Base-by-base conservation (phyloP, 1,284 basidiomycete genomes). In the Melampsora larici-populina region DNA sequence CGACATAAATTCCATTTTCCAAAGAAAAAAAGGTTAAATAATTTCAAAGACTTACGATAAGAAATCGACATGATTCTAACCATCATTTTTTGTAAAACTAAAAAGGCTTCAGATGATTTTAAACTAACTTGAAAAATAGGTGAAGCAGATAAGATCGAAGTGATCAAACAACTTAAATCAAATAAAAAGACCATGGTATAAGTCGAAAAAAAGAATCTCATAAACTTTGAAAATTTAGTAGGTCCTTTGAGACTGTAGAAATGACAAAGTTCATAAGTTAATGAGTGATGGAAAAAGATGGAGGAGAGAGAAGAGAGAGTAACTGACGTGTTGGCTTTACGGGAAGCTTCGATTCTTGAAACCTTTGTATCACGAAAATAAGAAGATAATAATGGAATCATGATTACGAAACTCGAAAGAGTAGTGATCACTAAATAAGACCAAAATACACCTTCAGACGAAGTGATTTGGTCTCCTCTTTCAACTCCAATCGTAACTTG, bases 371-470 rank as follows among this genome's bases (percentile, higher is more conserved):
- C 21, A 58, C 55, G 21, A 58, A 58, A 58, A 58, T 21, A 58
- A 26, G 26, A 26, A 58, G 55, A 58, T 58, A 58, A 58, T 58
- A n/a, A n/a, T 26, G 26, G 21, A 13, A 58, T 58, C 55, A 58
- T 58, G 26, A 26, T 21, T 33, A 29, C 55, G 24, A 58, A 24
- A 31, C 63, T 8, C 36, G 60, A 58, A 51, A 21, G 40, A 13
- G 73, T 67, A 5, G 73, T 60, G 11, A 46, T 43, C 26, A 75
- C n/a, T 43, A 75, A 55, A 43, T 75, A 75, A 21, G 73, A 63
- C 73, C 73, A 75, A 29, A 75, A 75, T 15, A 75, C 64, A 43
- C 31, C 63, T 60, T 75, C 73, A 55, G 73, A 75, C 18, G 40
- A 48, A n/a, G 63, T 36, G 51, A 75, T 40, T 17, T 55, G 48